These are phyloP conservation scores for Gremmenia infestans DNA, from an alignment of 2,329 filamentous ascomycete species.

Conservation along the genomic window DNA sequence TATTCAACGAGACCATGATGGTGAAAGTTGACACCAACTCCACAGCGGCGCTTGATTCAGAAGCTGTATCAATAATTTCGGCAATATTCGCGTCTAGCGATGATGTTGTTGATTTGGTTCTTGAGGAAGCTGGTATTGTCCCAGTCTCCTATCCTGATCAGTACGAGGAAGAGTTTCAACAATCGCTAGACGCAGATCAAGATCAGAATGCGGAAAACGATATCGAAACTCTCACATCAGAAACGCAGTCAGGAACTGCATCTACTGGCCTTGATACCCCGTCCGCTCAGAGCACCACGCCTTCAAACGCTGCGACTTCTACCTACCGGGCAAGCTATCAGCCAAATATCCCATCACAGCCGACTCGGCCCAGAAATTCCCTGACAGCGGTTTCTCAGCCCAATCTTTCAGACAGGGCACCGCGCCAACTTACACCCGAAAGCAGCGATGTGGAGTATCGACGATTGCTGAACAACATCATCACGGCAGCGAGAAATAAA, in stretches of 20 bases:
- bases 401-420: neutral
- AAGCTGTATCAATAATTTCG: conserved; percentile 7
- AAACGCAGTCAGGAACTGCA: conserved; percentile 1
- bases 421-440: conserved; percentile 1
- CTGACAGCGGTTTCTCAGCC: neutral
- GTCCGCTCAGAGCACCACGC: neutral
- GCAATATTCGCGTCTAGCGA: conserved; percentile 9
- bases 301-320: conserved; percentile 1
- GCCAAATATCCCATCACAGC: neutral
- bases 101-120: conserved; percentile 3
- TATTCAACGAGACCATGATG: conserved; percentile 13
- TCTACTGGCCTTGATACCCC: neutral
- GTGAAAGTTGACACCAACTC: conserved; percentile 5
- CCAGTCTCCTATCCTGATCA: conserved; percentile 11
- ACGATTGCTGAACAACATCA: conserved; percentile 1
- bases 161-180: conserved; percentile 2
- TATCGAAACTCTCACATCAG: neutral
- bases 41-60: conserved; percentile 7
- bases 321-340: conserved; percentile 2
- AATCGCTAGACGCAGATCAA: neutral
- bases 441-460: conserved; percentile 1
- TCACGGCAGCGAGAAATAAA: conserved; percentile 2
- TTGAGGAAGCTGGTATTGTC: conserved; percentile 11
- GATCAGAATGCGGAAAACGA: neutral
- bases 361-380: neutral